Conservation (phyloP, 2,329 filamentous ascomycete genomes). For the Fusarium caatingaense region DNA sequence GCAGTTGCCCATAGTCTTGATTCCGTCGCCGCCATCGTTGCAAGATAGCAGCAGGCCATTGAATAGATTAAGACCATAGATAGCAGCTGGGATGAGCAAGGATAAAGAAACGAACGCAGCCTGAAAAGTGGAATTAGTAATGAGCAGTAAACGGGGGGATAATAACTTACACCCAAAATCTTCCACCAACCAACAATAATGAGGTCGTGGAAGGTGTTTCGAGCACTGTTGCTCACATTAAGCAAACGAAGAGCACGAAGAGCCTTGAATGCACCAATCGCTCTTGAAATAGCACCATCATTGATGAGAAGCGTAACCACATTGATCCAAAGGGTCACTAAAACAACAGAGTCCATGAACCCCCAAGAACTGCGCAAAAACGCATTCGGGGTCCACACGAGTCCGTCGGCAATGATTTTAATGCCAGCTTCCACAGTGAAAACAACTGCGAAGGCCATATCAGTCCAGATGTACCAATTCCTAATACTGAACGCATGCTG, state of each 20-base stretch:
- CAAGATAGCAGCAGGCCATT: slow-evolving; percentile 82
- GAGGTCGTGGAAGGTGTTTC: slow-evolving; percentile 96
- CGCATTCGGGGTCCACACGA: slow-evolving; percentile 96
- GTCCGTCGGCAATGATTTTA: slow-evolving; percentile 94
- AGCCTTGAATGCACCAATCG: slow-evolving; percentile 96
- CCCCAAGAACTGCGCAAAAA: slow-evolving; percentile 98
- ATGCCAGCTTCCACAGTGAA: slow-evolving; percentile 89
- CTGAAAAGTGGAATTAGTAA: slow-evolving; percentile 45
- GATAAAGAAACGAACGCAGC: slow-evolving; percentile 95
- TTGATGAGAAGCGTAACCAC: slow-evolving; percentile 84
- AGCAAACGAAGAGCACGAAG: slow-evolving; percentile 89
- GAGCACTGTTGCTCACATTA: slow-evolving; percentile 95
- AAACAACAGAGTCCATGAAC: slow-evolving; percentile 90
- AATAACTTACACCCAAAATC: slow-evolving; percentile 77
- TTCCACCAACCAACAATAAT: slow-evolving; percentile 96
- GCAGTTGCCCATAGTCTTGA: slow-evolving; percentile 76
- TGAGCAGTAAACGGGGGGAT: background rate
- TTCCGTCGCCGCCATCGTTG: slow-evolving; percentile 70
- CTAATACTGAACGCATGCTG: slow-evolving; percentile 67
- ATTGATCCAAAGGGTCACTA: slow-evolving; percentile 95
- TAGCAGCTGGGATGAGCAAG: slow-evolving; percentile 93
- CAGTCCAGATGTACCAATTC: slow-evolving; percentile 97
- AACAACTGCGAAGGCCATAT: slow-evolving; percentile 86
- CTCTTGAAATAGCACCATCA: slow-evolving; percentile 86
- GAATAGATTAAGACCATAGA: slow-evolving; percentile 95